Percentiles rank a stretch among this genome's conserved stretches.
Conservation (phyloP, 2,329 filamentous ascomycete genomes). For the Pseudogymnoascus sp. region DNA sequence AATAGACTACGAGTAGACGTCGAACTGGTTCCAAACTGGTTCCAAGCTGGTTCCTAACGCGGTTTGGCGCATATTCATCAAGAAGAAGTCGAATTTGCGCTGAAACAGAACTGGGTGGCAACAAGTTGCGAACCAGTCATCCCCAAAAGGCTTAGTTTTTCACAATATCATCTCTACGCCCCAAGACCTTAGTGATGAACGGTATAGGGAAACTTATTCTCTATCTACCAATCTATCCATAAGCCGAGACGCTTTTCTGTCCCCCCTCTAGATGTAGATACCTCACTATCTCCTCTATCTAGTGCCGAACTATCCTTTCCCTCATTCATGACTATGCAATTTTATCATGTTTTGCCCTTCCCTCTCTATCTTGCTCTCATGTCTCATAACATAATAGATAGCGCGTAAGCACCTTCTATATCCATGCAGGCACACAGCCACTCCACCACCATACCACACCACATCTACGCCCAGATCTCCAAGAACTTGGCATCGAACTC, state of each 20-base stretch:
- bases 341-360: background rate
- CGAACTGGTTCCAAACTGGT: background rate
- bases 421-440: background rate
- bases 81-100: background rate
- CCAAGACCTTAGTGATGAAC: background rate
- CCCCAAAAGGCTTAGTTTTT: background rate
- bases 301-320: background rate
- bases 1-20: background rate
- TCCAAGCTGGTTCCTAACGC: background rate
- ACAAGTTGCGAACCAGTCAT: background rate
- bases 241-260: background rate
- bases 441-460: background rate
- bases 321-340: background rate
- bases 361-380: background rate
- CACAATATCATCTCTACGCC: background rate
- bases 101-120: background rate
- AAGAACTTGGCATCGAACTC: slow-evolving; percentile 60
- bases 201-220: background rate
- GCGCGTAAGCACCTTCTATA: background rate
- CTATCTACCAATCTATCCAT: background rate
- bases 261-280: background rate
- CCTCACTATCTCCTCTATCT: background rate
- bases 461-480: slow-evolving; percentile 48
- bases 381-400: background rate
- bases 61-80: background rate